Evolutionary conservation across 2,329 filamentous ascomycete species (phyloP).

Genomic region (Penicillium sclerotiorum): DNA sequence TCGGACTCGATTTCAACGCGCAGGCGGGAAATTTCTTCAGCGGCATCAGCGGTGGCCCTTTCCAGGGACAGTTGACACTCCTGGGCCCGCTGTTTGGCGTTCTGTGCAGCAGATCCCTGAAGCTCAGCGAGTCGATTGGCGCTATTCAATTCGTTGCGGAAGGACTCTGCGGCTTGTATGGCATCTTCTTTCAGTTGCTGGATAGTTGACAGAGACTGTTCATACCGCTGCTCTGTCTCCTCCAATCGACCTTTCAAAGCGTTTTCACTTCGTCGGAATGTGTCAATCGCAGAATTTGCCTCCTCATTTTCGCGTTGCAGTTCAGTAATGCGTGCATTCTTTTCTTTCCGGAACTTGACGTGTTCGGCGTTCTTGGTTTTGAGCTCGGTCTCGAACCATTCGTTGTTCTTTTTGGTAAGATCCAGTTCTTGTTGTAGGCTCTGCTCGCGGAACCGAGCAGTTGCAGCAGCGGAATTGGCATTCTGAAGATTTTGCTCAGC

Average conservation of each 20-base stretch:
- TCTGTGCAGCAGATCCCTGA: conserved; percentile 61
- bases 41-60: conserved; percentile 63
- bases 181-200: conserved; percentile 84
- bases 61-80: conserved; percentile 61
- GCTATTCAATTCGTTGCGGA: conserved; percentile 82
- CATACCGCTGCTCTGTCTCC: conserved; percentile 81
- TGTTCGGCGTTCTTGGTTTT: conserved; percentile 87
- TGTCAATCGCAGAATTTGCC: conserved; percentile 72
- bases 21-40: conserved; percentile 58
- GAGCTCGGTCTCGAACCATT: conserved; percentile 90
- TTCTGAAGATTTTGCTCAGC: conserved; percentile 84
- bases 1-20: conserved; percentile 59
- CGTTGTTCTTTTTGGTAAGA: conserved; percentile 82
- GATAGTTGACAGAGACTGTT: conserved; percentile 78
- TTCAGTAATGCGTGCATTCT: conserved; percentile 83
- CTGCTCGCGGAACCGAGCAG: conserved; percentile 87
- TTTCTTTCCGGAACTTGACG: conserved; percentile 90
- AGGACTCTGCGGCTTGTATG: conserved; percentile 79
- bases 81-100: conserved; percentile 61
- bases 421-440: conserved; percentile 88
- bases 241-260: conserved; percentile 79
- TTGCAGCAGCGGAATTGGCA: conserved; percentile 76
- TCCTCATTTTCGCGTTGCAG: conserved; percentile 90
- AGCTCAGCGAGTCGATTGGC: conserved; percentile 78
- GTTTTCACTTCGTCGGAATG: conserved; percentile 76